Evolutionary conservation across 257 asterid genomes (phyloP).

Genomic region (Salvia miltiorrhiza): DNA sequence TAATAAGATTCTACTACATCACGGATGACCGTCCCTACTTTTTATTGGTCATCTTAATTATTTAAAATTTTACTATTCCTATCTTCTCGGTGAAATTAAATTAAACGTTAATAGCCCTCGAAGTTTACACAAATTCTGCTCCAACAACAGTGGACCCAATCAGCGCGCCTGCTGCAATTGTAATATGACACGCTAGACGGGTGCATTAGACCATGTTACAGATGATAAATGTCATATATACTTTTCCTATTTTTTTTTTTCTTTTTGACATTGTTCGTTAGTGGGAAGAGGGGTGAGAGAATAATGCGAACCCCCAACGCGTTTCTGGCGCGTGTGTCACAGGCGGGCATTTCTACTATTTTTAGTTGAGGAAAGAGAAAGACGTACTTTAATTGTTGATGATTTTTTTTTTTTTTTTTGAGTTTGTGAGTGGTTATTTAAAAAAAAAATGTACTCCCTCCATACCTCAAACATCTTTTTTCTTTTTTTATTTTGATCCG

Average conservation of each 20-base stretch:
- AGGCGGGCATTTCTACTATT: not conserved
- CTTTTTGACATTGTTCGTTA: slow-evolving; percentile 20
- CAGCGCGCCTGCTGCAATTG: not conserved
- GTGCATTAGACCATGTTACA: slow-evolving; percentile 16
- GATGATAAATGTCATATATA: not conserved
- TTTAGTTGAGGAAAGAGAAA: no score
- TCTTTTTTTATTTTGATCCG: no score
- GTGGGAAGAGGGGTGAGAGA: slow-evolving; percentile 18
- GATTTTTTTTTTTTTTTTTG: no score
- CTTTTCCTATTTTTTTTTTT: not conserved
- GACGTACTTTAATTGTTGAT: not conserved
- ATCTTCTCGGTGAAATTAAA: slow-evolving; percentile 13
- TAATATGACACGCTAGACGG: slow-evolving; percentile 10
- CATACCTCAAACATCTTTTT: no score
- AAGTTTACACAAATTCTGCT: slow-evolving; percentile 15
- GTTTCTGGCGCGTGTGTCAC: not conserved
- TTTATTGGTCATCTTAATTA: not conserved
- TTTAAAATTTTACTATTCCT: not conserved
- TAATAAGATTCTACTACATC: not conserved
- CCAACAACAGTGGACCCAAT: slow-evolving; percentile 55
- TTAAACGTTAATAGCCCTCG: not conserved
- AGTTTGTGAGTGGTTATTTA: no score
- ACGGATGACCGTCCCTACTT: not conserved
- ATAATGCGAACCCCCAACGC: not conserved
- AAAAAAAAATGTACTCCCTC: no score